Evolutionary conservation across 768 basidiomycete species (phyloP), one percentile per base, ranked within the genome.

Genomic region (Collybiopsis luxurians): DNA sequence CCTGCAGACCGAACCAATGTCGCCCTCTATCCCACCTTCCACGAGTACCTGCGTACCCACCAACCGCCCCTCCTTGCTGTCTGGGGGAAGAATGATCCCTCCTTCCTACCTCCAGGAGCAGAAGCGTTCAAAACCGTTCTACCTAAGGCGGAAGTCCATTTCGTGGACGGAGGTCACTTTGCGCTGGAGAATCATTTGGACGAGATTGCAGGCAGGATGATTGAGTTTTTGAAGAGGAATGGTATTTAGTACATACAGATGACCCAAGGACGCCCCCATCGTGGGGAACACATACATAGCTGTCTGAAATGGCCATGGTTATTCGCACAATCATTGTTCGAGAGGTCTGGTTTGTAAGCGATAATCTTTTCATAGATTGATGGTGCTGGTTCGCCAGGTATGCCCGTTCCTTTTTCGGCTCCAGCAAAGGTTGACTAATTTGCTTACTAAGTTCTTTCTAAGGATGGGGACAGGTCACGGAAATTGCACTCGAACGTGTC

Each of bases 121-220:
- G 70, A 77, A 59, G 77, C 77, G 19, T 81, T 65, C 67, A 74
- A 71, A 61, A 67, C 58, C 19, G 73, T 75, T 36, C 52, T 74
- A 39, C 66, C 67, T 19, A 60, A 78, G 3, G 72, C 73, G 2
- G 63, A 75, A 64, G 69, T 79, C 4, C 49, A 69, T 44, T 63
- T 76, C 21, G 60, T 80, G 30, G 74, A 80, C 46, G 75, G 70
- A 19, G 76, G 78, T 0, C 81, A 81, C 63, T 81, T 81, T 57
- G 69, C 74, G n/a, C 60, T 78, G 57, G 79, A 78, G 60, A 70
- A 67, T 3, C 71, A 78, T 56, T 39, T 71, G 6, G 68, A 74
- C 2, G 73, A 77, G 56, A 71, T 78, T 36, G 65, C 65, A 1
- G 57, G 40, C 2, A 45, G 48, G 27, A 74, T 75, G 13, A 40